Base-by-base conservation (phyloP, 805 yeast genomes). In the Barnettozyma populi region DNA sequence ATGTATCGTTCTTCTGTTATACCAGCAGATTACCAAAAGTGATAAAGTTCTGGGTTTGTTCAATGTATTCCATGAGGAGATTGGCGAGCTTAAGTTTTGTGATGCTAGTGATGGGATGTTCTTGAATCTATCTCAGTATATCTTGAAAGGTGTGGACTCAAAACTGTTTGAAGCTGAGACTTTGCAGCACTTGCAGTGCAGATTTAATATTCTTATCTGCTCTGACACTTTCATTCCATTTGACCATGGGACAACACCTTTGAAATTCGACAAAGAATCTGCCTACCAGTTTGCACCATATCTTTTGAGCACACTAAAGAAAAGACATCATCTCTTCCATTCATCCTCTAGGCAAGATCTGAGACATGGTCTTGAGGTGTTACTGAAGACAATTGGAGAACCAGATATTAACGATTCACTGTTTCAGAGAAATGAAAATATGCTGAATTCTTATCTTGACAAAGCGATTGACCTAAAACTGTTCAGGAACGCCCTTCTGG, bases 151-250 rank as follows among this genome's bases (percentile, higher is more conserved):
- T 1, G 63, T 76, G 24, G 66, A 71, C 19, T 62, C 70, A 49
- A 51, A 56, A 2, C 73, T 73, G 5, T 73, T 85, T 2, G 90
- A 85, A 41, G 71, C 72, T 8, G 94, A 89, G 40, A 62, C 92
- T 41, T 74, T 88, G 8, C 98, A 92, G 58, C 73, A 88, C 31
- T 65, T 94, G 20, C 73, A 80, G 52, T 94, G 99, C 61, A 74
- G 86, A 9, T 89, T 84, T 57, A 95, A 89, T 40, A 73, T 87
- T 44, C 66, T 70, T 2, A 68, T 90, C 3, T 69, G 82, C 1
- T 70, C 79, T 10, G 88, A 83, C 13, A 71, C 72, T 16, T 80
- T 79, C 51, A 71, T 71, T 2, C 88, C 94, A 0, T 75, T 71
- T 36, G 85, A 88, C 51, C 98, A 92, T 58, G 72, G 68, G 3